These are phyloP conservation scores for Leucaena leucocephala DNA, from an alignment of 306 rosid genomes.

Conservation along the genomic window DNA sequence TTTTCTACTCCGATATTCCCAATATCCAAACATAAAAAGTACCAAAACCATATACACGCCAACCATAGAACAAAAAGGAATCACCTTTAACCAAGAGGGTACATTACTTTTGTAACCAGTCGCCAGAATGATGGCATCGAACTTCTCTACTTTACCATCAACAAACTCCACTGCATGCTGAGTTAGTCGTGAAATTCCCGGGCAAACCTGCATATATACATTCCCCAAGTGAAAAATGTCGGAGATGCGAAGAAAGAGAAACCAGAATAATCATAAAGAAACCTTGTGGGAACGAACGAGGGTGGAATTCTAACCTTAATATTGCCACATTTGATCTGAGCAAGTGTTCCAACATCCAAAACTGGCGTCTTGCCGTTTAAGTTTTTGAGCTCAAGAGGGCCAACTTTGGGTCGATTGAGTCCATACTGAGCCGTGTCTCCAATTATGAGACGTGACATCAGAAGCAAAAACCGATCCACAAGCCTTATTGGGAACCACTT, in stretches of 20 bases:
- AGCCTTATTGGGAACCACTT: conserved; percentile 79
- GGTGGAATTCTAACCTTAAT: conserved; percentile 57
- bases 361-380: conserved; percentile 85
- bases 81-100: conserved; percentile 80
- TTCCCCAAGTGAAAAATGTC: not conserved
- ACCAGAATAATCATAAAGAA: too few relatives aligned
- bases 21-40: not conserved
- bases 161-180: conserved; percentile 67
- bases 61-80: conserved; percentile 4
- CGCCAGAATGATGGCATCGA: conserved; percentile 77
- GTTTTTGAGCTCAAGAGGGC: conserved; percentile 81
- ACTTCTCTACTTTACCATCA: conserved; percentile 69
- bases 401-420: conserved; percentile 71
- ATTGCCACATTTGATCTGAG: conserved; percentile 73
- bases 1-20: not conserved
- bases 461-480: conserved; percentile 81
- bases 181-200: conserved; percentile 62
- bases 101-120: conserved; percentile 90
- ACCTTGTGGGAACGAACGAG: too few relatives aligned
- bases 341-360: conserved; percentile 84
- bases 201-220: conserved; percentile 56
- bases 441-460: conserved; percentile 68
- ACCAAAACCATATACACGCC: not conserved
- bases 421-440: conserved; percentile 85
- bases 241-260: not conserved